Base-by-base conservation (phyloP, 306 rosid genomes). In the Medicago lupulina region DNA sequence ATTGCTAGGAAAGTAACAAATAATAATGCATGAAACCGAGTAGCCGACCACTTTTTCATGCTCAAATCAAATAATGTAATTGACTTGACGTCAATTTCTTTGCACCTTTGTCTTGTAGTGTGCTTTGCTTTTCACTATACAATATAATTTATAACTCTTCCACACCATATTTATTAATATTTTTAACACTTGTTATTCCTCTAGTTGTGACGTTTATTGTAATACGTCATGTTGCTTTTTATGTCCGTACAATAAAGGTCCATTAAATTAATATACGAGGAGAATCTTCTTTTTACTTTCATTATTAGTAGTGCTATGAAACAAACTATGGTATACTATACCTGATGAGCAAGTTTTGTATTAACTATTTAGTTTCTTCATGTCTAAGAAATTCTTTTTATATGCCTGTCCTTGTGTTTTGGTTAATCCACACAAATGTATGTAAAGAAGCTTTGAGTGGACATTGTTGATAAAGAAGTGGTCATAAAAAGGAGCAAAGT, bases 251-350 rank as follows among this genome's bases (percentile, higher is more conserved):
- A n/a, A 4, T 3, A n/a, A 39, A 36, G 73, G 34, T 44, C 63
- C 62, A 34, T 10, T 18, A 43, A 66, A 18, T 23, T 67, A 65
- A 12, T 46, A 63, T 57, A 21, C 63, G 9, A 57, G 25, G 63
- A 67, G 75, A 80, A 74, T 58, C 66, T 59, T 76, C 47, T 68
- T 74, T 68, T 59, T 12, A 68, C 76, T 47, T 80, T 59, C 71
- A 74, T 23, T 17, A 12, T 61, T 28, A 31, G 41, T 34, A 31
- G 41, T 61, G 34, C 67, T 8, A 19, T n/a, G 51, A 49, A 67
- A 67, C 15, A 49, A 67, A 67, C 15, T 36, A 38, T 31, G 19
- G 54, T 18, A 18, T 65, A 28, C 60, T 18, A 18, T 65, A 28
- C 60, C 75, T 74, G 57, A 19, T 19, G 47, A 67, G 41, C 70